Base-by-base conservation (phyloP, 257 asterid species). In the Jacaranda mimosifolia region DNA sequence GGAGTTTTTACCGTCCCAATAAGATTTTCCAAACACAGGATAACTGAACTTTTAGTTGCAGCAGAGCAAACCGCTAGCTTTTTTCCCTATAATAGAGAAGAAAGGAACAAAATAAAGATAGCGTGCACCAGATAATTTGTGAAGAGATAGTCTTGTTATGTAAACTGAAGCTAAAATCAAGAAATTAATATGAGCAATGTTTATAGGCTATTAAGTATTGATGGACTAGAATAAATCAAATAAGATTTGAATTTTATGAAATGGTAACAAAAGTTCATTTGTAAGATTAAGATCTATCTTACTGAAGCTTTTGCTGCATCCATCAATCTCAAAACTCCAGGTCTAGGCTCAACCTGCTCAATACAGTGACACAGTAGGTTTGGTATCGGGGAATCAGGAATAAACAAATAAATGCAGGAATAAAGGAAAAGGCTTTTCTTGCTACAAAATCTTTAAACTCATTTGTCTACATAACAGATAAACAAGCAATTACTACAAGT, bases 301-400 rank as follows among this genome's bases (percentile, higher is more conserved):
- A 95, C 99, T 78, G 96, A 84, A 86, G 97, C 92, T 86, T 85
- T 95, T 55, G 97, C 92, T 86, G 93, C 99, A 46, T 95, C 99
- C 98, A 95, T 95, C 89, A 95, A 85, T 84, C 97, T 90, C 88
- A 95, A 79, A 83, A 93, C 97, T 77, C 99, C 98, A 57, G 98
- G 98, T 83, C 98, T 86, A 53, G 99, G 92, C 86, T 89, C 86
- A 81, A 95, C 97, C 99, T 95, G 94, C 73, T 66, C 84, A 77
- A 81, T 53, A 64, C 40, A 83, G 73, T 12, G 65, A 49, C 6
- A 63, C 6, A 39, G 21, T 5, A 6, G 7, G 79, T 43, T 77
- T 11, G 18, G 53, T 52, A 81, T 66, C 10, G 17, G 21, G 42
- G 68, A 45, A 51, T 32, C 68, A 32, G 58, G 14, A 52, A 52